A percentile compares a stretch with the other conserved stretches of the same genome.
phyloP scores from a whole-genome alignment of 768 basidiomycete genomes.

The Guyanaporus albipodus region DNA sequence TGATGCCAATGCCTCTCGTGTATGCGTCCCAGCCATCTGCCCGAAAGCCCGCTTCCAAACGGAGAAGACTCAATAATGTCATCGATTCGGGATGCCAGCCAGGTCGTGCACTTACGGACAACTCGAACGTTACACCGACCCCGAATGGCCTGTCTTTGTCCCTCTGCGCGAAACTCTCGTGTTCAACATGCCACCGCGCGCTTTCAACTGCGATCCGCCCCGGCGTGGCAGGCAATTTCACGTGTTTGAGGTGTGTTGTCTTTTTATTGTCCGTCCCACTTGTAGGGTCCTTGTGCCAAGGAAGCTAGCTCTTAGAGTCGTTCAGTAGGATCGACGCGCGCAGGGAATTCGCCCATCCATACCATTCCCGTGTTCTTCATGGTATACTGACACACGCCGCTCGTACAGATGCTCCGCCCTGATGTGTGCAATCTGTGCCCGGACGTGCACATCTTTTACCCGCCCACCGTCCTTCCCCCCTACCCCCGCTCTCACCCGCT shows the following conservation, averaged over 20 bases:
- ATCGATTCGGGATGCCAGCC: slow-evolving; percentile 14
- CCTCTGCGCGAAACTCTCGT: slow-evolving; percentile 17
- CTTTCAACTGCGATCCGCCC: slow-evolving; percentile 19
- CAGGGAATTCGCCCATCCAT: neutral
- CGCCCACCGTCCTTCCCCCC: slow-evolving; percentile 33
- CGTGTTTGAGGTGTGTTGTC: slow-evolving; percentile 23
- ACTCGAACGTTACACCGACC: slow-evolving; percentile 14
- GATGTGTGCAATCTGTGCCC: slow-evolving; percentile 35
- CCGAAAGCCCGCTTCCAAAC: slow-evolving; percentile 22
- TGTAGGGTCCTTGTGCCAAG: too few relatives aligned
- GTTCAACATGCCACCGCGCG: slow-evolving; percentile 30
- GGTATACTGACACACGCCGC: slow-evolving; percentile 4
- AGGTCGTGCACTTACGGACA: slow-evolving; percentile 15
- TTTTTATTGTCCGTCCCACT: neutral
- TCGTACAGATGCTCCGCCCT: slow-evolving; percentile 30
- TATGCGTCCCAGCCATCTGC: slow-evolving; percentile 6
- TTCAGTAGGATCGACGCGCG: neutral
- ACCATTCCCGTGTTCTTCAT: neutral
- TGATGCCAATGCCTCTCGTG: slow-evolving; percentile 11
- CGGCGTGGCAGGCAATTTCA: slow-evolving; percentile 6
- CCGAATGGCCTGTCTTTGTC: neutral
- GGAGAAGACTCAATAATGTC: slow-evolving; percentile 22
- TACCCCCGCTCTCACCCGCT: slow-evolving; percentile 35
- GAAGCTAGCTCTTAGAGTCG: too few relatives aligned
- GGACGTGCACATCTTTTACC: slow-evolving; percentile 35